A percentile compares a stretch with the other conserved stretches of the same genome.
phyloP scores from a whole-genome alignment of 1,284 basidiomycete genomes.

The Malassezia yamatoensis region DNA sequence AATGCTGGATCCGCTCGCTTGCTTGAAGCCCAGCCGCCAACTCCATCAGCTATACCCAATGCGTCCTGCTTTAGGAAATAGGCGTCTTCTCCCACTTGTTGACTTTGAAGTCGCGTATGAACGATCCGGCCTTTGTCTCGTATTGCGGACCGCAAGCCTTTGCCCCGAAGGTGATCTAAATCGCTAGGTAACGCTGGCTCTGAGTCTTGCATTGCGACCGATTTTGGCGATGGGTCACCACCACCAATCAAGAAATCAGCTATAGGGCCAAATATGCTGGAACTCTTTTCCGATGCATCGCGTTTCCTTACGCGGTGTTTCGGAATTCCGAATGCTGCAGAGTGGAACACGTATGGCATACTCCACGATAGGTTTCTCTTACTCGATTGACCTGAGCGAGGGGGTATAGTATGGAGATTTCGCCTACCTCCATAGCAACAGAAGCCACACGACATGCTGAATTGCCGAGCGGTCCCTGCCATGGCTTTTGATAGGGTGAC shows the following conservation, averaged over 20 bases:
- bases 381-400: too few species aligned
- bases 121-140: constrained; percentile 40
- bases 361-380: neutral
- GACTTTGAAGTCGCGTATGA: constrained; percentile 50
- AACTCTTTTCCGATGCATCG: constrained; percentile 19
- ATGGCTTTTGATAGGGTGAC: too few species aligned
- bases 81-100: constrained; percentile 73
- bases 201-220: neutral
- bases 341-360: constrained; percentile 23
- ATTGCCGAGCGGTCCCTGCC: too few species aligned
- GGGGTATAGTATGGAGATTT: too few species aligned
- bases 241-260: constrained; percentile 32
- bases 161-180: constrained; percentile 1
- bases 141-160: constrained; percentile 32
- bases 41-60: constrained; percentile 77
- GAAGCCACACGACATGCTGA: too few species aligned
- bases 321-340: constrained; percentile 51
- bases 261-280: constrained; percentile 39
- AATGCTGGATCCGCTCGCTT: constrained; percentile 58
- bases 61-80: constrained; percentile 72
- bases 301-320: constrained; percentile 34
- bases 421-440: too few species aligned
- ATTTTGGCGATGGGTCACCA: neutral
- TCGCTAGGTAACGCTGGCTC: neutral
- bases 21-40: constrained; percentile 69